Evolutionary conservation across 2,329 filamentous ascomycete genomes (phyloP).

Genomic region (Colletotrichum caudatum): DNA sequence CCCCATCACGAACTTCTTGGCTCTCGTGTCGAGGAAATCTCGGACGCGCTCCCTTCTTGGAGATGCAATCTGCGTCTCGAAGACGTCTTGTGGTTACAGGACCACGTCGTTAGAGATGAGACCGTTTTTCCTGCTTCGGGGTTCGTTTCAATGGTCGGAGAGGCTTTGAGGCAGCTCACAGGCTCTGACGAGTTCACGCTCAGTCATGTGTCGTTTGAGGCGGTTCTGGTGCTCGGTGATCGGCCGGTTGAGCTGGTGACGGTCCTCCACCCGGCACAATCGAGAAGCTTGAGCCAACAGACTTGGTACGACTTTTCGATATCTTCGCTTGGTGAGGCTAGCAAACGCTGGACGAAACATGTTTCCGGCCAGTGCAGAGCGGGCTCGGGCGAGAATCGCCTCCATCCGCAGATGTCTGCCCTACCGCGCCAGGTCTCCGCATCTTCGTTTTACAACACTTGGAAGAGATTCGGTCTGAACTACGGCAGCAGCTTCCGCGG

Average conservation of each 20-base stretch:
- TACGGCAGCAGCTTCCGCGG: constrained; percentile 47
- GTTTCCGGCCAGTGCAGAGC: constrained; percentile 19
- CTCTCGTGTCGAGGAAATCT: constrained; percentile 22
- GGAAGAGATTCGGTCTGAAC: constrained; percentile 48
- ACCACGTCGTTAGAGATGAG: constrained; percentile 19
- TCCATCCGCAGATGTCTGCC: neutral
- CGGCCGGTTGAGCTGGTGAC: constrained; percentile 50
- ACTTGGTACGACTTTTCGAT: constrained; percentile 51
- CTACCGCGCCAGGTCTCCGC: constrained; percentile 44
- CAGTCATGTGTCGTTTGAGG: constrained; percentile 47
- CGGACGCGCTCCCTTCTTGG: constrained; percentile 32
- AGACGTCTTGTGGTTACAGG: constrained; percentile 28
- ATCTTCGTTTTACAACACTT: constrained; percentile 46
- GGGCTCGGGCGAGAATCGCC: neutral
- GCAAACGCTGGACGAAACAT: constrained; percentile 27
- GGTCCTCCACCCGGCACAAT: constrained; percentile 45
- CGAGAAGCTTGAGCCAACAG: constrained; percentile 46
- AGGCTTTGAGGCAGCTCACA: constrained; percentile 30
- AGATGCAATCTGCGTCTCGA: constrained; percentile 34
- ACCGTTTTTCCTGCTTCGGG: constrained; percentile 26
- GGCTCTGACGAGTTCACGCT: constrained; percentile 45
- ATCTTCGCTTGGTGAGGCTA: constrained; percentile 45
- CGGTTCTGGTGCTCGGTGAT: constrained; percentile 49
- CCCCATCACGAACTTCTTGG: constrained; percentile 37
- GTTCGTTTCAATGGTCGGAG: constrained; percentile 34